Percentiles rank a stretch among this genome's conserved stretches.
These are phyloP conservation scores for Umbelopsis sp. DNA, from an alignment of 192 early-diverging fungal genomes.

Conservation along the genomic window DNA sequence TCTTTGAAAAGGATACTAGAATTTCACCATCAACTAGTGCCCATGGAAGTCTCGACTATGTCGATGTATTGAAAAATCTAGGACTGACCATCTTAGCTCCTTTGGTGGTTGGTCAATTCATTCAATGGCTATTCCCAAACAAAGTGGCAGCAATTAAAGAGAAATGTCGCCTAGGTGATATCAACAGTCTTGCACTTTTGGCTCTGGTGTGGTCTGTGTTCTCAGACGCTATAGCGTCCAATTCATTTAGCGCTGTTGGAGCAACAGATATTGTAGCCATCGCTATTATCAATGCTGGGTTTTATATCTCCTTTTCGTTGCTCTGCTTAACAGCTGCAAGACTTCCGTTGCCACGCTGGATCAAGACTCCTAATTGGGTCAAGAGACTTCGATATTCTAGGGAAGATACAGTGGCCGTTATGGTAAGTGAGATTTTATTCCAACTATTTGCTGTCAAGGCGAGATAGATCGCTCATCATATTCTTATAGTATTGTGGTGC, in stretches of 20 bases:
- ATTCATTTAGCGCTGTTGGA: constrained; percentile 51
- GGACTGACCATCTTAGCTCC: constrained; percentile 64
- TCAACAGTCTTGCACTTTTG: constrained; percentile 61
- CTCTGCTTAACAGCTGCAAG: constrained; percentile 50
- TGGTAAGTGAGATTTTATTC: constrained; percentile 29
- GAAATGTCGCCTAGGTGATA: constrained; percentile 51
- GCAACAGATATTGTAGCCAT: constrained; percentile 55
- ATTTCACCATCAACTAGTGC: neutral
- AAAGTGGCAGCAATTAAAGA: constrained; percentile 47
- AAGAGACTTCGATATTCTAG: constrained; percentile 37
- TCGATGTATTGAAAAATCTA: constrained; percentile 52
- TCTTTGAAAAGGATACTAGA: neutral
- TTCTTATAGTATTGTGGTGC: constrained; percentile 60
- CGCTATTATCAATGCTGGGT: constrained; percentile 49
- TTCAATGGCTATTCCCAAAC: constrained; percentile 49
- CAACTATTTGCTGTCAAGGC: too few species aligned
- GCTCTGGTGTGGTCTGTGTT: constrained; percentile 75
- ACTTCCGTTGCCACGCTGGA: constrained; percentile 30
- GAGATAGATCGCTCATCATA: too few species aligned
- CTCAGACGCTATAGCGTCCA: constrained; percentile 64
- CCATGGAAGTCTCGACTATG: constrained; percentile 47
- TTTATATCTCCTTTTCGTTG: constrained; percentile 55
- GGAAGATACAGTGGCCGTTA: constrained; percentile 62
- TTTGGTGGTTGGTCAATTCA: constrained; percentile 61
- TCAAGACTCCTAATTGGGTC: constrained; percentile 27